A percentile compares a stretch with the other conserved stretches of the same genome.
Evolutionary conservation across 495 filamentous ascomycete genomes (phyloP).

Genomic region (Venustampulla echinocandica): DNA sequence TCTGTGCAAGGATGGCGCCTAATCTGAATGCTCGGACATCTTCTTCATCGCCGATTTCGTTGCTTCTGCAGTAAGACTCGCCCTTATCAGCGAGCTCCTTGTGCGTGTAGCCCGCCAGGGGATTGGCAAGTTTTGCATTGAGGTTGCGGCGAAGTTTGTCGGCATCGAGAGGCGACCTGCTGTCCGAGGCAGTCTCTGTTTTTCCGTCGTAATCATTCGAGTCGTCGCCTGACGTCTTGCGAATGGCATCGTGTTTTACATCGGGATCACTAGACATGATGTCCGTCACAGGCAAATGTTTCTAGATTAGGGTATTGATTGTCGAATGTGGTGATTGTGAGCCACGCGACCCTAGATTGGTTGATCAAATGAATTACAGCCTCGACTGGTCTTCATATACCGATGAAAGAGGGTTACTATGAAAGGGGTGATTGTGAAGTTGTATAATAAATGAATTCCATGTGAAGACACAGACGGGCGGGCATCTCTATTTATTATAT

Average conservation of each 20-base stretch:
- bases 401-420: no score
- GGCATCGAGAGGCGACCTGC: neutral
- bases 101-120: constrained; percentile 53
- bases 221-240: neutral
- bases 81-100: constrained; percentile 54
- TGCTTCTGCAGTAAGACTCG: constrained; percentile 53
- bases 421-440: no score
- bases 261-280: neutral
- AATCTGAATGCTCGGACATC: constrained; percentile 63
- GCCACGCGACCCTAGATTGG: no score
- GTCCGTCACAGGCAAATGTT: no score
- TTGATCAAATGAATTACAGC: no score
- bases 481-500: no score
- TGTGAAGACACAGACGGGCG: no score
- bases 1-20: constrained; percentile 63
- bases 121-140: constrained; percentile 48
- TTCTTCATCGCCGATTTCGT: constrained; percentile 52
- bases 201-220: neutral
- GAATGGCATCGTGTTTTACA: neutral
- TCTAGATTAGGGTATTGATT: no score
- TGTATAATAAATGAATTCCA: no score
- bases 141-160: constrained; percentile 11
- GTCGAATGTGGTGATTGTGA: neutral
- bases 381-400: no score
- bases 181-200: constrained; percentile 1